Conservation (phyloP, 805 yeast genomes). For the Ogataea paradorogensis region DNA sequence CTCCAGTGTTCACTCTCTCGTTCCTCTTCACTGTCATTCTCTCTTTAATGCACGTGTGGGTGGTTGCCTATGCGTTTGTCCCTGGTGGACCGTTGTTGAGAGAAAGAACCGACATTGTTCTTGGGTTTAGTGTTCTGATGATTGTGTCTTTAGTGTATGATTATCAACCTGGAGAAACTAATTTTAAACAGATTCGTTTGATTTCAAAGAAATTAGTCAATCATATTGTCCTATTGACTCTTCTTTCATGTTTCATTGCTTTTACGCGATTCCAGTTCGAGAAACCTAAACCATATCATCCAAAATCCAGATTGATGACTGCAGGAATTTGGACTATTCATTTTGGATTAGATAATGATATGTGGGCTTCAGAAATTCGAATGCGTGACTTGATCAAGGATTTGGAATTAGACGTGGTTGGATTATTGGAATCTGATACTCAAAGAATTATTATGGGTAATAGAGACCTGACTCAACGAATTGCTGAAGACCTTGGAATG, state of each 20-base stretch:
- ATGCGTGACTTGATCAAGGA: slow-evolving; percentile 83
- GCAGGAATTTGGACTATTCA: slow-evolving; percentile 99
- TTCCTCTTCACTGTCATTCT: slow-evolving; percentile 51
- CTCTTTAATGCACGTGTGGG: slow-evolving; percentile 87
- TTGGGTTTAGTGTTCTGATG: slow-evolving; percentile 51
- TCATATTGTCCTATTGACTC: slow-evolving; percentile 34
- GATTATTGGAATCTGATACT: slow-evolving; percentile 88
- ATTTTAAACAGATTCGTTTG: slow-evolving; percentile 7
- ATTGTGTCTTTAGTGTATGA: slow-evolving; percentile 47
- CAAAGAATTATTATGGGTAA: slow-evolving; percentile 94
- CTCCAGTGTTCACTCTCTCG: slow-evolving; percentile 48
- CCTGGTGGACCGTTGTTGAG: slow-evolving; percentile 88
- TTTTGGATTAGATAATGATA: slow-evolving; percentile 93
- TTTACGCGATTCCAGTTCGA: slow-evolving; percentile 55
- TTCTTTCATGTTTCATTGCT: slow-evolving; percentile 50
- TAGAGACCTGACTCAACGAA: slow-evolving; percentile 85
- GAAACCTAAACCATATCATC: slow-evolving; percentile 66
- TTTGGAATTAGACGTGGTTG: slow-evolving; percentile 87
- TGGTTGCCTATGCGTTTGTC: slow-evolving; percentile 97
- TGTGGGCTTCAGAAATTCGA: slow-evolving; percentile 95
- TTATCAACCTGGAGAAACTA: slow-evolving; percentile 12
- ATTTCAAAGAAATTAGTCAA: slow-evolving; percentile 23
- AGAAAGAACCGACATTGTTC: slow-evolving; percentile 80
- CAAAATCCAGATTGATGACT: slow-evolving; percentile 70
- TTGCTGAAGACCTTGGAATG: slow-evolving; percentile 92